phyloP scores from a whole-genome alignment of 495 filamentous ascomycete genomes.

The Trichocladium uniseriatum region DNA sequence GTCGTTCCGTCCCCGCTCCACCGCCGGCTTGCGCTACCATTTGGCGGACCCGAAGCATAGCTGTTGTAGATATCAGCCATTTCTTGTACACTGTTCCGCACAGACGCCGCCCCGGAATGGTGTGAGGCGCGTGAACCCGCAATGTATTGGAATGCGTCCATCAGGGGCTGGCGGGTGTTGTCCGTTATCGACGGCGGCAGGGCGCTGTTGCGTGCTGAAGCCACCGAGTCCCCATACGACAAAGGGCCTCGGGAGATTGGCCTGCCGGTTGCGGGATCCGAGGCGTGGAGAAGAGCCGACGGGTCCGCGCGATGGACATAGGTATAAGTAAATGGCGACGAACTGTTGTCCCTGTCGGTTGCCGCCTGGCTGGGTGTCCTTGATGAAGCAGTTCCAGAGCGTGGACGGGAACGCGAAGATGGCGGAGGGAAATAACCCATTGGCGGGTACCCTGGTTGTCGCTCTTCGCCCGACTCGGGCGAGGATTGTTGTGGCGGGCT shows the following conservation, averaged over 20 bases:
- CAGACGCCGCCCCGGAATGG: conserved; percentile 12
- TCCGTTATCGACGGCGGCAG: conserved; percentile 10
- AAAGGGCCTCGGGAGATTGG: conserved; percentile 15
- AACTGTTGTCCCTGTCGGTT: conserved; percentile 22
- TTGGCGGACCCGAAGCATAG: conserved; percentile 2
- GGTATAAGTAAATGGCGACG: conserved; percentile 36
- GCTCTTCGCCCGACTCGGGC: conserved; percentile 9
- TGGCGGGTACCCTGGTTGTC: conserved; percentile 18
- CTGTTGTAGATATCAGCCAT: not conserved
- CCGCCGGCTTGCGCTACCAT: not conserved
- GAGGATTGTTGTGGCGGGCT: conserved; percentile 9
- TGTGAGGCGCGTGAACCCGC: conserved; percentile 25
- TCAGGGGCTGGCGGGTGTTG: not conserved
- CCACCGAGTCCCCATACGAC: conserved; percentile 10
- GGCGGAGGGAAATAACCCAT: conserved; percentile 35
- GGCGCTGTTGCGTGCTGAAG: conserved; percentile 3
- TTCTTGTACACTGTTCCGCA: conserved; percentile 9
- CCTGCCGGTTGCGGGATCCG: conserved; percentile 20
- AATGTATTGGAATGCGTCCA: conserved; percentile 36
- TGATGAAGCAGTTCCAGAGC: conserved; percentile 24
- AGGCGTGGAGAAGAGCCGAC: conserved; percentile 21
- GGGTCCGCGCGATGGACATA: conserved; percentile 23
- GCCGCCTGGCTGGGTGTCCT: conserved; percentile 19
- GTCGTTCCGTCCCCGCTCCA: not conserved
- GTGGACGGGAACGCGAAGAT: conserved; percentile 22